These are phyloP conservation scores for Pseudogymnoascus sp. DNA, from an alignment of 2,329 filamentous ascomycete genomes.

Conservation along the genomic window DNA sequence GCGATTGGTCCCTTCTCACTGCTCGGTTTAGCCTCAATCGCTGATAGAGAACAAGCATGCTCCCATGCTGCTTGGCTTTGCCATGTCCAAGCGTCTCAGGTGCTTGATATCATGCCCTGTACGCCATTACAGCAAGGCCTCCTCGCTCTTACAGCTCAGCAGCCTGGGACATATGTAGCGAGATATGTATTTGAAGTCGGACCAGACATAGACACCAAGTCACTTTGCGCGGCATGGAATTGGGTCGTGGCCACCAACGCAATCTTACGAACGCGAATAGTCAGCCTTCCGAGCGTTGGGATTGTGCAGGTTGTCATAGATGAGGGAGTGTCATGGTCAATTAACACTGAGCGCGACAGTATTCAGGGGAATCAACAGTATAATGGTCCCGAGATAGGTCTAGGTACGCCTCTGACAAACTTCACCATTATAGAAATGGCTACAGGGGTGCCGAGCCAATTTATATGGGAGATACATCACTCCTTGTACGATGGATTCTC, in stretches of 20 bases:
- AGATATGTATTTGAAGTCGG: constrained; percentile 16
- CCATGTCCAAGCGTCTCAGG: not conserved
- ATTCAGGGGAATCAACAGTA: not conserved
- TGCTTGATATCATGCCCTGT: constrained; percentile 30
- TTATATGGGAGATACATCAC: constrained; percentile 39
- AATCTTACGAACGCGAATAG: constrained; percentile 29
- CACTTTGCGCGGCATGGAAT: constrained; percentile 13
- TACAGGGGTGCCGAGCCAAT: not conserved
- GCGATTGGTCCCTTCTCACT: not conserved
- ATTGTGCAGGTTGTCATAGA: constrained; percentile 8
- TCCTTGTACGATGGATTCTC: constrained; percentile 57
- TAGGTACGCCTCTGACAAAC: not conserved
- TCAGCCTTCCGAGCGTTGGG: constrained; percentile 21
- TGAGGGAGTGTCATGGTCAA: constrained; percentile 1
- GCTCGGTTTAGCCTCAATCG: not conserved
- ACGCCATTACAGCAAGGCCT: constrained; percentile 31
- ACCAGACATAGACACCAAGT: not conserved
- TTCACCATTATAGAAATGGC: not conserved
- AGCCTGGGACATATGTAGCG: constrained; percentile 28
- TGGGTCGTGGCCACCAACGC: not conserved
- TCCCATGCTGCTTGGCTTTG: constrained; percentile 1
- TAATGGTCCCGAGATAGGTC: not conserved
- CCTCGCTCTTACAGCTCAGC: constrained; percentile 26
- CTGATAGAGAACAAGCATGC: not conserved
- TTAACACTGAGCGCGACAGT: not conserved